Evolutionary conservation across 768 basidiomycete genomes (phyloP).

Genomic region (Strobilomyces confusus): DNA sequence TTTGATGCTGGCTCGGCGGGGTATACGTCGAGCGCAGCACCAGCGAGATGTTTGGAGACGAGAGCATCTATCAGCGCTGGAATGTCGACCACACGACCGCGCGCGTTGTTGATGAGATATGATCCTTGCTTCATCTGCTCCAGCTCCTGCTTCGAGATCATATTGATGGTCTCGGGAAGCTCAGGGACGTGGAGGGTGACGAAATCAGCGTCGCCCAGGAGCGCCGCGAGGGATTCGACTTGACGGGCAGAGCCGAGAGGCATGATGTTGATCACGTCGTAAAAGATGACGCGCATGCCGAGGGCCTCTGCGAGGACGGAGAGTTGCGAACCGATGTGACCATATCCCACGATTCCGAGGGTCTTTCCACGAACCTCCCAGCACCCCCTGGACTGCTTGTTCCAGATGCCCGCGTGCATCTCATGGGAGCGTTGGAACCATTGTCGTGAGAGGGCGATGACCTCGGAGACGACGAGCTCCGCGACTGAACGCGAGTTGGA

Average conservation of each 20-base stretch:
- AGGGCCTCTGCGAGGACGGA: conserved; percentile 96
- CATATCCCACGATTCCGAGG: conserved; percentile 96
- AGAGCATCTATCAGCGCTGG: conserved; percentile 81
- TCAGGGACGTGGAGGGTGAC: conserved; percentile 97
- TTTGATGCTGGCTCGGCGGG: conserved; percentile 91
- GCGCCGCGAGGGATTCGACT: conserved; percentile 69
- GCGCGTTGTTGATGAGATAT: conserved; percentile 97
- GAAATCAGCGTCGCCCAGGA: conserved; percentile 84
- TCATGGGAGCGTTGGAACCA: conserved; percentile 86
- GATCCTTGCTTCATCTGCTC: conserved; percentile 91
- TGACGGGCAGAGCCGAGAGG: conserved; percentile 92
- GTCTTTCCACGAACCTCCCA: conserved; percentile 99
- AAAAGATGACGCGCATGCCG: conserved; percentile 93
- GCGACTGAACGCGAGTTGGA: conserved; percentile 99
- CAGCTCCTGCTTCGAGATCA: conserved; percentile 79
- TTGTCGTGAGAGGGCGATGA: conserved; percentile 92
- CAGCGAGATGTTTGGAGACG: conserved; percentile 83
- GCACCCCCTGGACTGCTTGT: conserved; percentile 97
- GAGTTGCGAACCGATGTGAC: conserved; percentile 96
- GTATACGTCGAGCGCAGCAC: conserved; percentile 89
- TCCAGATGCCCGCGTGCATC: conserved; percentile 89
- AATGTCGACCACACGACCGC: conserved; percentile 93
- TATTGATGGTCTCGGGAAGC: conserved; percentile 90
- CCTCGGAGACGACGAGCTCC: conserved; percentile 92
- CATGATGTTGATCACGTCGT: conserved; percentile 96